phyloP scores from a whole-genome alignment of 345 rosid genomes.

The Eucalyptus regnans region DNA sequence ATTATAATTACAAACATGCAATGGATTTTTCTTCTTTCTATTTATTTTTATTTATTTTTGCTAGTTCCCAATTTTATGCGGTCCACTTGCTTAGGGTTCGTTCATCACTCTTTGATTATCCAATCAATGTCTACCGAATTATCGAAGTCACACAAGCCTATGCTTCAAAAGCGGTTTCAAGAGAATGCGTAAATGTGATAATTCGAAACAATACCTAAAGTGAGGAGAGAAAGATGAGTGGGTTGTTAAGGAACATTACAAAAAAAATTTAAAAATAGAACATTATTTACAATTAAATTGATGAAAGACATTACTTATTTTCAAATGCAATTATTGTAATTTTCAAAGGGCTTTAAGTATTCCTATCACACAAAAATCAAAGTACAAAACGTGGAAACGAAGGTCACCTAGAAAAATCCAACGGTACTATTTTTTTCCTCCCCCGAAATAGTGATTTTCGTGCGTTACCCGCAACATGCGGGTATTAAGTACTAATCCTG shows the following conservation, averaged over 20 bases:
- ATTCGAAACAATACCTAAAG: background rate
- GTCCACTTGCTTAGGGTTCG: background rate
- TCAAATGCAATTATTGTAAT: background rate
- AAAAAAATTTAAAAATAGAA: background rate
- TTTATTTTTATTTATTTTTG: fast-evolving
- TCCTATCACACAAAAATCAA: background rate
- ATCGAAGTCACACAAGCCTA: background rate
- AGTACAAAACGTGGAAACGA: background rate
- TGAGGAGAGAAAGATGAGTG: background rate
- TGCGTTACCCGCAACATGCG: background rate
- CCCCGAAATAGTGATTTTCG: background rate
- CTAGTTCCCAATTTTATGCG: background rate
- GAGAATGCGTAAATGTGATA: background rate
- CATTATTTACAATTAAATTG: background rate
- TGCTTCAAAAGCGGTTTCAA: background rate
- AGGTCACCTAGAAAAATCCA: background rate
- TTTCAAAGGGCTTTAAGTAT: background rate
- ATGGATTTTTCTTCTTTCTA: too few relatives aligned
- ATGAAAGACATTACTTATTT: background rate
- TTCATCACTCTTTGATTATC: fast-evolving
- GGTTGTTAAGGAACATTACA: background rate
- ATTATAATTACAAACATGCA: background rate
- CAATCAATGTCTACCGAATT: background rate
- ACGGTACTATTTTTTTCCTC: background rate
- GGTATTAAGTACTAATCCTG: background rate